Conservation (phyloP, 345 rosid genomes). For the Heritiera littoralis region DNA sequence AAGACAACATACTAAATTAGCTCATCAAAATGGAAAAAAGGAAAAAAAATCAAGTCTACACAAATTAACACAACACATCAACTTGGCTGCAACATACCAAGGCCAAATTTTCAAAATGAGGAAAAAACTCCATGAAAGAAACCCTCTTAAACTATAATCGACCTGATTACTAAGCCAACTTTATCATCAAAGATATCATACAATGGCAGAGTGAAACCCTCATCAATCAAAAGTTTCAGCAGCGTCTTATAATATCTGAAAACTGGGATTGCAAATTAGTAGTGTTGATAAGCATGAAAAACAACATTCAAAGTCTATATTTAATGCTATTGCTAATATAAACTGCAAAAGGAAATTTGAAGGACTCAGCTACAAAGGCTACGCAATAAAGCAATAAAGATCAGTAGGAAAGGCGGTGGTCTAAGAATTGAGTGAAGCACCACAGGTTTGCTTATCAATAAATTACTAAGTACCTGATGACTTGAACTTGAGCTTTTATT, state of each 20-base stretch:
- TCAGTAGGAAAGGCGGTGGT: background rate
- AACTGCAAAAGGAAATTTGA: background rate
- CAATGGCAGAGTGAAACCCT: background rate
- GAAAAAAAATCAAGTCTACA: background rate
- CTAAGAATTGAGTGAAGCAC: constrained; percentile 8
- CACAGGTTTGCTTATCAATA: background rate
- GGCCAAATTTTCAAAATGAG: background rate
- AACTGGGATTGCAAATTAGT: background rate
- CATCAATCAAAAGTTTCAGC: background rate
- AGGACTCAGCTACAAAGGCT: background rate
- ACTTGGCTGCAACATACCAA: background rate
- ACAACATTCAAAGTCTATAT: background rate
- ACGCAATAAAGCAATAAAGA: background rate
- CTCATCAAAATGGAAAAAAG: background rate
- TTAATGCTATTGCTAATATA: background rate
- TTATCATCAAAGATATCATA: background rate
- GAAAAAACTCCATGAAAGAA: background rate
- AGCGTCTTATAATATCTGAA: background rate
- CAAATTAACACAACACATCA: background rate
- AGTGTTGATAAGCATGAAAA: background rate
- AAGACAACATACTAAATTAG: constrained; percentile 16
- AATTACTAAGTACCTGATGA: constrained; percentile 61
- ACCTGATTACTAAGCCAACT: background rate
- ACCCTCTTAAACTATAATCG: background rate
- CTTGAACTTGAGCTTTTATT: constrained; percentile 97